Evolutionary conservation across 2,329 filamentous ascomycete genomes (phyloP), one percentile per base, ranked within the genome.

Genomic region (Tolypocladium endophyticum): DNA sequence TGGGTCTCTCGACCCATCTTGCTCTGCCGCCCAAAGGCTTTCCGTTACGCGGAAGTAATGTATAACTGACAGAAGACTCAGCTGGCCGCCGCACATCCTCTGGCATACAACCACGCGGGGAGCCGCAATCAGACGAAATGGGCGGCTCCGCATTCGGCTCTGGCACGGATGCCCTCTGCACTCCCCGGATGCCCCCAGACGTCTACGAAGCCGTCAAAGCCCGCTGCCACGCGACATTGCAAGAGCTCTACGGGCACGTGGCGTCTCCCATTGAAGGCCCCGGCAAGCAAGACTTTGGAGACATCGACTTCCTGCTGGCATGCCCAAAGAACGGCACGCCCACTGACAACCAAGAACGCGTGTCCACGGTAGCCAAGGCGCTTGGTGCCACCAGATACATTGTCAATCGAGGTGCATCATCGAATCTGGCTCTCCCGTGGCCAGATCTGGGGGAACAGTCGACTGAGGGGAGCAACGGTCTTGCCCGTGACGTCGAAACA

Each of bases 231-330:
- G 60, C 67, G 0, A 70, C 78, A 2, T 78, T 89, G 0, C 70
- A 72, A 1, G 65, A 74, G 1, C 72, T 87, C 4, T 90, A 83
- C 65, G 58, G 73, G 0, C 74, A 73, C 9, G 83, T 88, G 5
- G 80, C 77, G 0, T 78, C 81, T 0, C 85, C 88, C 0, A 81
- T 87, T 35, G 87, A 91, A 64, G 87, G 83, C 0, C 89, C 89
- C 0, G 85, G 70, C 1, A 94, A 94, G 71, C 50, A 64, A 0
- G 82, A 85, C 64, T 81, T 84, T 66, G 90, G 90, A 25, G 90
- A 94, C 64, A 74, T 95, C 43, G 90, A 94, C 71, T 77, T 92
- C 61, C 71, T 91, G 1, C 79, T 90, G 1, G 74, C 76, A 0
- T 68, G 69, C 38, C 72, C 74, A 20, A 68, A 60, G 5, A 47